Evolutionary conservation across 208 protist species (phyloP).

Genomic region (Crithidia fasciculata): DNA sequence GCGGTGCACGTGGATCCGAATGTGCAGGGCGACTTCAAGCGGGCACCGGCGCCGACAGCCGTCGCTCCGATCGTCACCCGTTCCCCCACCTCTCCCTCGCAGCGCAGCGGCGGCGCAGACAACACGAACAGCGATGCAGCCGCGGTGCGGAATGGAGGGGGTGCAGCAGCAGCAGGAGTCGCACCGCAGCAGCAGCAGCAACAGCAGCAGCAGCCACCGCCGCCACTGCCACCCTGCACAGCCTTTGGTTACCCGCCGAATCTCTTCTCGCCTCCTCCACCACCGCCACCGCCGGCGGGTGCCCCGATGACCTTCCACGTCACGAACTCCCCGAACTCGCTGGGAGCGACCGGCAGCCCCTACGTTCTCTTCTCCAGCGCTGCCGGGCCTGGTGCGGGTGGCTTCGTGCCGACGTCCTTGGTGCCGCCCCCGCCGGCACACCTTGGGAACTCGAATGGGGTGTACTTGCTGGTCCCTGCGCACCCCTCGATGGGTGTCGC

Average conservation of each 20-base stretch:
- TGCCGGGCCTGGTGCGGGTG: neutral
- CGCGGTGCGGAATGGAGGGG: neutral
- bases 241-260: slow-evolving; percentile 23
- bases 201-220: slow-evolving; percentile 11
- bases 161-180: neutral
- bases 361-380: slow-evolving; percentile 29
- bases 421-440: slow-evolving; percentile 21
- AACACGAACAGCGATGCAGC: neutral
- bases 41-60: slow-evolving; percentile 49
- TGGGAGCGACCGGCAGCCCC: neutral
- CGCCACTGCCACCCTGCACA: neutral
- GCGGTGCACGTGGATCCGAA: slow-evolving; percentile 73
- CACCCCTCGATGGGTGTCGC: slow-evolving; percentile 5
- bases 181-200: slow-evolving; percentile 8
- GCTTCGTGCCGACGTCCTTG: slow-evolving; percentile 18
- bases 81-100: neutral
- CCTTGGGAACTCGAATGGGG: slow-evolving; percentile 20
- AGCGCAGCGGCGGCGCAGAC: neutral
- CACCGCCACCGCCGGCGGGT: slow-evolving; percentile 10
- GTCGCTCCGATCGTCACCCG: slow-evolving; percentile 31
- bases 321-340: neutral
- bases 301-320: slow-evolving; percentile 11
- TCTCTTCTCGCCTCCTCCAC: slow-evolving; percentile 4
- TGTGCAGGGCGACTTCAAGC: slow-evolving; percentile 67
- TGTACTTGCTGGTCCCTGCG: slow-evolving; percentile 25